Evolutionary conservation across 768 basidiomycete genomes (phyloP).

Genomic region (Nevesoporus exiguus): DNA sequence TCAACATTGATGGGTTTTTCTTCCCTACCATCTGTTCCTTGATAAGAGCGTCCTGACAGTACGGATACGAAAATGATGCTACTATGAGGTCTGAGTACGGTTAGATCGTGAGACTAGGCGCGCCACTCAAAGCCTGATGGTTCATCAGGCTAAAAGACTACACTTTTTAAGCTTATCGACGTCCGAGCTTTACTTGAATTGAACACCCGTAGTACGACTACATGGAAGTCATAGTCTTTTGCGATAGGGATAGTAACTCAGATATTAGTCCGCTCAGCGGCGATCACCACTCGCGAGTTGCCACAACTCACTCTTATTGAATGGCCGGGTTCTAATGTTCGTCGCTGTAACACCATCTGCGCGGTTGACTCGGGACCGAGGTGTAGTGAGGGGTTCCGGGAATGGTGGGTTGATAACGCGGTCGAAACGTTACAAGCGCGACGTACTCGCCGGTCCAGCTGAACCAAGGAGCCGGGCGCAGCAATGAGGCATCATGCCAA

Average conservation of each 20-base stretch:
- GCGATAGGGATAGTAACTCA: not conserved
- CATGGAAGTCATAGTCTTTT: not conserved
- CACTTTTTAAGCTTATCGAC: not conserved
- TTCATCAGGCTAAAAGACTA: not conserved
- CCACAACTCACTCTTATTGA: not conserved
- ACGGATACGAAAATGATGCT: not conserved
- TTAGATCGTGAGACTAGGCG: not conserved
- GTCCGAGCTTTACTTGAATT: not conserved
- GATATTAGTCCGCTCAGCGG: constrained; percentile 15
- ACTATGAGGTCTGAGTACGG: not conserved
- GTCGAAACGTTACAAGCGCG: not conserved
- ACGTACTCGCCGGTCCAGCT: not conserved
- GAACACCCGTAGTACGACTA: not conserved
- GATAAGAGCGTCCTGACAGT: not conserved
- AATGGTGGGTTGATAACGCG: not conserved
- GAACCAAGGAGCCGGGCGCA: not conserved
- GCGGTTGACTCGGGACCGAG: constrained; percentile 9
- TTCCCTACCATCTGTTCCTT: not conserved
- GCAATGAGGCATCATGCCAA: not conserved
- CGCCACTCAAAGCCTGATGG: not conserved
- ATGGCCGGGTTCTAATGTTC: constrained; percentile 5
- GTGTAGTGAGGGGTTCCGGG: not conserved
- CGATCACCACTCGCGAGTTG: not conserved
- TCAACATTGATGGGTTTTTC: constrained; percentile 8
- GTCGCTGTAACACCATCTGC: not conserved